A percentile compares a stretch with the other conserved stretches of the same genome.
Evolutionary conservation across 2,329 filamentous ascomycete genomes (phyloP).

Genomic region (Thielaviopsis euricoi): DNA sequence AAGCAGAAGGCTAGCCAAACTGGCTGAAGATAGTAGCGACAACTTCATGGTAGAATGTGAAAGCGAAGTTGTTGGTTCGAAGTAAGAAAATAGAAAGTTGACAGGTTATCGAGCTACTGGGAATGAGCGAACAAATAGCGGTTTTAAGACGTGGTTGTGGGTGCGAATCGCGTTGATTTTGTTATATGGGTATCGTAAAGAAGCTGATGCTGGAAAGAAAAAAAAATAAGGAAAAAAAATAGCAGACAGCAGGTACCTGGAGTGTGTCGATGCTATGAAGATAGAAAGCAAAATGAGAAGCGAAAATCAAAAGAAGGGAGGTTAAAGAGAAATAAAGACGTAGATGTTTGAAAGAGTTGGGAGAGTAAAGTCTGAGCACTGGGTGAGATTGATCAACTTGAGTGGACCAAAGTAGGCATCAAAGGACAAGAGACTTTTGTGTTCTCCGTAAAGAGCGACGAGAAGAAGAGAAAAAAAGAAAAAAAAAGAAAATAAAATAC

Average conservation of each 20-base stretch:
- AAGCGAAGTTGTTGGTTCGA: background rate
- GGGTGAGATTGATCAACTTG: background rate
- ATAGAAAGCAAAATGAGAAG: background rate
- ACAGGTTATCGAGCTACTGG: background rate
- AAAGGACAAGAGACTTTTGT: background rate
- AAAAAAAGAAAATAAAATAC: background rate
- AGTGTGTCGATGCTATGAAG: background rate
- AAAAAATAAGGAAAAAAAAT: too few species aligned
- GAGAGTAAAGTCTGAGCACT: background rate
- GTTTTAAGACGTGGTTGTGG: background rate
- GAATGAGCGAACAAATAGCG: background rate
- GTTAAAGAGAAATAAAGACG: slow-evolving; percentile 4
- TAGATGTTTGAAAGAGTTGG: slow-evolving; percentile 11
- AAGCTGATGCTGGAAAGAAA: background rate
- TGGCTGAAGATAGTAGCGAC: slow-evolving; percentile 7
- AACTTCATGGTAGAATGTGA: slow-evolving; percentile 9
- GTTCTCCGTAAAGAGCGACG: slow-evolving; percentile 6
- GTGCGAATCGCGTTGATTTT: background rate
- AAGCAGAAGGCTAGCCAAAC: slow-evolving; percentile 6
- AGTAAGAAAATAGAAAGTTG: background rate
- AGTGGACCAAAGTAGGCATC: background rate
- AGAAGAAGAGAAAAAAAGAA: background rate
- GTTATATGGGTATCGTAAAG: background rate
- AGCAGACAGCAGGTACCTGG: background rate
- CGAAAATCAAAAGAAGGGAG: background rate